Evolutionary conservation across 202 grass and related monocot species (phyloP), one percentile per base, ranked within the genome.

Genomic region (Tripidium arundinaceum): DNA sequence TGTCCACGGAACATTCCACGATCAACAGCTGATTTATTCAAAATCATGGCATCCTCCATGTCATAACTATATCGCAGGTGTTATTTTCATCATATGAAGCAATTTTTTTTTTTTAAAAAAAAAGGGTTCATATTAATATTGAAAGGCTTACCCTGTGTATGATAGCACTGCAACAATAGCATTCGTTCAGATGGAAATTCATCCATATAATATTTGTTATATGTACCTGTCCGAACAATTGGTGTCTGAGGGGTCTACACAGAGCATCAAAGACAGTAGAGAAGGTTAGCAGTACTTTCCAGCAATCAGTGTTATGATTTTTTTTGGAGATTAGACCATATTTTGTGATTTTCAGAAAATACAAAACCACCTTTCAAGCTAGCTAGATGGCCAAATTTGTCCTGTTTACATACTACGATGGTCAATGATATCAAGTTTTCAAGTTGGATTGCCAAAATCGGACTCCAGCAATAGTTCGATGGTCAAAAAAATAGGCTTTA

Each of bases 31-130:
- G 92, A 98, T 91, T 94, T 98, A 78, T 98, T 98, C 86, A 98
- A 86, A 82, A 98, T 94, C 92, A 98, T 98, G 64, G 95, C 95
- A 81, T 94, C 95, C 82, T 98, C 95, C 95, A 98, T 98, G 81
- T 98, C 95, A 84, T 98, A 98, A 66, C 95, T 98, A 77, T 68
- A 90, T 81, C 33, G 57, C 64, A 76, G 80, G 58, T 82, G 36
- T 10, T 43, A 27, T 45, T 77, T 77, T 72, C 12, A 85, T 64
- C 75, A 81, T 12, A 46, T 67, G 10, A 68, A 81, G 8, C 18
- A 66, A 50, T 50, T 4, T 65, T 37, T 68, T 4, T 59, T n/a
- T n/a, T n/a, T n/a, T n/a, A n/a, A 13, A 9, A 50, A 66, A 60
- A 77, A 70, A 76, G 45, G 26, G 58, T 62, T 62, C 62, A 49